Conservation (phyloP, 2,329 filamentous ascomycete species). For the Fusarium tanahbumbuense region DNA sequence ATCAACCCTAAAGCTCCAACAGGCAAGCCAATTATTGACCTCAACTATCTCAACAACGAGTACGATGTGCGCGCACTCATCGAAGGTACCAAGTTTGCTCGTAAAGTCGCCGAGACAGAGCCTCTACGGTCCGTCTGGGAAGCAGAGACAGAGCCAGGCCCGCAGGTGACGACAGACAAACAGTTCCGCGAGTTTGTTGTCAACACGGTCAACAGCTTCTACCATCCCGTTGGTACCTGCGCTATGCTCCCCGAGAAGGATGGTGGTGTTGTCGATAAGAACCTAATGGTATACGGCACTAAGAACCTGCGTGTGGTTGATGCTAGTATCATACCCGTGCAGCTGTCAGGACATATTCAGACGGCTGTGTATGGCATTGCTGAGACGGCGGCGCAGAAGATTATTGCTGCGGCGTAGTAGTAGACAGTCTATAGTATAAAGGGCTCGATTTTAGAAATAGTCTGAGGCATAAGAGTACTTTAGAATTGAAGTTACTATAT, state of each 20-base stretch:
- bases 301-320: slow-evolving; percentile 6
- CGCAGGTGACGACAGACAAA: not conserved
- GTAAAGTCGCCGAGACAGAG: slow-evolving; percentile 1
- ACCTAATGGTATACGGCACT: not conserved
- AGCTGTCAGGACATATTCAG: slow-evolving; percentile 1
- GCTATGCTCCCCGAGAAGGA: slow-evolving; percentile 3
- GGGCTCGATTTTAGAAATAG: no score
- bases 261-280: not conserved
- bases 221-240: not conserved
- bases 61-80: not conserved
- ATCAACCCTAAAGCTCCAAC: not conserved
- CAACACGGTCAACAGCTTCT: slow-evolving; percentile 10
- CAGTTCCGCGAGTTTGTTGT: not conserved
- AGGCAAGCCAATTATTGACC: not conserved
- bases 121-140: slow-evolving; percentile 1
- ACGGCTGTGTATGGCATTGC: slow-evolving; percentile 8
- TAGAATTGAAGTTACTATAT: no score
- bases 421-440: fast-evolving
- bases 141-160: not conserved
- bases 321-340: slow-evolving; percentile 12
- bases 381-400: not conserved
- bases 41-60: slow-evolving; percentile 5
- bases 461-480: no score
- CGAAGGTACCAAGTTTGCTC: slow-evolving; percentile 1
- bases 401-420: not conserved